A percentile compares a stretch with the other conserved stretches of the same genome.
Conservation (phyloP, 2,329 filamentous ascomycete genomes). For the Fusarium sp. region DNA sequence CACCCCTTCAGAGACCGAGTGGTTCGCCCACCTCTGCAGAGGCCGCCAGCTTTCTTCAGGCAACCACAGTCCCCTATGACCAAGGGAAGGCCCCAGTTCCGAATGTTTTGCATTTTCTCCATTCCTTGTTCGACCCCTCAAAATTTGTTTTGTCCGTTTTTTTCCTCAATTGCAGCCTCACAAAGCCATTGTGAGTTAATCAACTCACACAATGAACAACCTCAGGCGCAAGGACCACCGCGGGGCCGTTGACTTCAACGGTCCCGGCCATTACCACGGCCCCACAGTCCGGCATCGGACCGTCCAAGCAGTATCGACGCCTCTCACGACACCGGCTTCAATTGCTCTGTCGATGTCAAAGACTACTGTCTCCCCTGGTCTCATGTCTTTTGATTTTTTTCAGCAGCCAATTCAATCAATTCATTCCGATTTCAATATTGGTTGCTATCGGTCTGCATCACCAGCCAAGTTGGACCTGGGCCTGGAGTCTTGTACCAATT, state of each 20-base stretch:
- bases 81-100: conserved; percentile 12
- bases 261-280: conserved; percentile 7
- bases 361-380: background rate
- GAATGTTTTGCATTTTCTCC: conserved; percentile 8
- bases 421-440: conserved; percentile 15
- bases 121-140: conserved; percentile 2
- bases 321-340: conserved; percentile 7
- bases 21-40: conserved; percentile 18
- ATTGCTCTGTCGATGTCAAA: background rate
- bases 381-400: background rate
- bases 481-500: conserved; percentile 7
- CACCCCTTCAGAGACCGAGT: background rate
- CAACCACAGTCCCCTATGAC: conserved; percentile 7
- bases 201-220: conserved; percentile 12
- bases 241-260: conserved; percentile 7
- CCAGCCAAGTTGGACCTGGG: conserved; percentile 24
- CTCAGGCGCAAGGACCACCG: conserved; percentile 11
- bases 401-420: background rate
- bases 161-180: conserved; percentile 15
- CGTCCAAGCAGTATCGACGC: conserved; percentile 8
- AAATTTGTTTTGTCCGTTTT: background rate
- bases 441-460: conserved; percentile 24
- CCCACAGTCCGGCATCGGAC: conserved; percentile 25
- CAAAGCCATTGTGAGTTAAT: conserved; percentile 10
- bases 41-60: conserved; percentile 6